These are phyloP conservation scores for Dothideomycetidae sp. DNA, from an alignment of 2,329 filamentous ascomycete genomes.

Conservation along the genomic window DNA sequence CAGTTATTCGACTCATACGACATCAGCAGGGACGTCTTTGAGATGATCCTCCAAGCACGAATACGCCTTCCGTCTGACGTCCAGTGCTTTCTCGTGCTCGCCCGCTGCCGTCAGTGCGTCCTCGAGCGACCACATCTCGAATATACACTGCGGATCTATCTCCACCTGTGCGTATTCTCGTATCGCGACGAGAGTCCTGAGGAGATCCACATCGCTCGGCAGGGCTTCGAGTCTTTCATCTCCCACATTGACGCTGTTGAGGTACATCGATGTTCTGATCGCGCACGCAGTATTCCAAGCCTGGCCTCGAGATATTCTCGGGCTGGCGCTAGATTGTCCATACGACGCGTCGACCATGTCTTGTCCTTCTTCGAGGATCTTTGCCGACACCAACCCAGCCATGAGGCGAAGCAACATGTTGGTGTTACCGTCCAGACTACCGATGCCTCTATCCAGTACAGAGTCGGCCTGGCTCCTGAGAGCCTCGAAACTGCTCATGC, in stretches of 20 bases:
- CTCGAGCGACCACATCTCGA: neutral
- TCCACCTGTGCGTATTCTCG: neutral
- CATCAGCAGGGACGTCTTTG: neutral
- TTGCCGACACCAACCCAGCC: neutral
- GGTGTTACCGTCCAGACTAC: neutral
- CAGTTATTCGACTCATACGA: no score
- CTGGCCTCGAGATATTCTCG: neutral
- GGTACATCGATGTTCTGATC: neutral
- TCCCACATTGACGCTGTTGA: neutral
- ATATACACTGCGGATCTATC: neutral
- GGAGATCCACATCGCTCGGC: neutral
- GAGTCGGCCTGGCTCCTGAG: neutral
- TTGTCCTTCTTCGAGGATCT: neutral
- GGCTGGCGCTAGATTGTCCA: neutral
- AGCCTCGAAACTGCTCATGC: neutral
- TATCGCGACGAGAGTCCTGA: neutral
- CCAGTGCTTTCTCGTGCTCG: neutral
- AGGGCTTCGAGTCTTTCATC: neutral
- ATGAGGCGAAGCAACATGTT: neutral
- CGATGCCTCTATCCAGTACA: neutral
- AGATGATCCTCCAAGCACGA: neutral
- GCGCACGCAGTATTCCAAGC: neutral
- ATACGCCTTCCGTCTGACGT: neutral
- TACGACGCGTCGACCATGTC: neutral
- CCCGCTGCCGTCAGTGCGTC: neutral